A percentile compares a stretch with the other conserved stretches of the same genome.
These are phyloP conservation scores for Radiomyces spectabilis DNA, from an alignment of 192 early-diverging fungal genomes.

Conservation along the genomic window DNA sequence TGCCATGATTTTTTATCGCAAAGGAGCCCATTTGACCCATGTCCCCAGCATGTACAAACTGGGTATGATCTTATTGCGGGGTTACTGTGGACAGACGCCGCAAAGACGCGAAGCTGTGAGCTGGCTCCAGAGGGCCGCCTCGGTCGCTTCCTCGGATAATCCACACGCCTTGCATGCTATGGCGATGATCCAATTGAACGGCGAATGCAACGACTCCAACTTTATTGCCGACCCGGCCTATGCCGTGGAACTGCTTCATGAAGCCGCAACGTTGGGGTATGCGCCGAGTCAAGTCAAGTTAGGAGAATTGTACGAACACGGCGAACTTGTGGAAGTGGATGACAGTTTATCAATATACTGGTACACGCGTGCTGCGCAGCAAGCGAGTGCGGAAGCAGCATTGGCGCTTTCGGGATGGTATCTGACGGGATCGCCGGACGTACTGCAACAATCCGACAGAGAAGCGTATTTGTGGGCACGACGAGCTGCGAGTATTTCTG, in stretches of 20 bases:
- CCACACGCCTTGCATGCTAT: constrained; percentile 92
- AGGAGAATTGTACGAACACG: constrained; percentile 89
- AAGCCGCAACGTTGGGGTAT: constrained; percentile 87
- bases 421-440: constrained; percentile 74
- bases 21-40: constrained; percentile 83
- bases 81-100: constrained; percentile 57
- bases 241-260: constrained; percentile 81
- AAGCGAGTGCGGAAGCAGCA: constrained; percentile 83
- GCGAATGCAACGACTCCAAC: constrained; percentile 55
- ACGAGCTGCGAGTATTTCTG: constrained; percentile 83
- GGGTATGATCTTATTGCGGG: constrained; percentile 84
- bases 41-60: constrained; percentile 95
- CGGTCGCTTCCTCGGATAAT: constrained; percentile 73
- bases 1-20: constrained; percentile 85
- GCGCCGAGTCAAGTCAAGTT: constrained; percentile 85
- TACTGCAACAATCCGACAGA: constrained; percentile 81
- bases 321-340: constrained; percentile 73
- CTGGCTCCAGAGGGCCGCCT: constrained; percentile 89
- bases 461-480: constrained; percentile 96
- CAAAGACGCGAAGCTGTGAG: constrained; percentile 88
- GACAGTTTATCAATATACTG: constrained; percentile 86
- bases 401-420: constrained; percentile 97
- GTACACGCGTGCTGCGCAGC: constrained; percentile 90
- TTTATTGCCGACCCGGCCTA: constrained; percentile 73
- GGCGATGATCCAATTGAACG: constrained; percentile 67